Evolutionary conservation across 345 rosid species (phyloP).

Genomic region (Salix exigua): DNA sequence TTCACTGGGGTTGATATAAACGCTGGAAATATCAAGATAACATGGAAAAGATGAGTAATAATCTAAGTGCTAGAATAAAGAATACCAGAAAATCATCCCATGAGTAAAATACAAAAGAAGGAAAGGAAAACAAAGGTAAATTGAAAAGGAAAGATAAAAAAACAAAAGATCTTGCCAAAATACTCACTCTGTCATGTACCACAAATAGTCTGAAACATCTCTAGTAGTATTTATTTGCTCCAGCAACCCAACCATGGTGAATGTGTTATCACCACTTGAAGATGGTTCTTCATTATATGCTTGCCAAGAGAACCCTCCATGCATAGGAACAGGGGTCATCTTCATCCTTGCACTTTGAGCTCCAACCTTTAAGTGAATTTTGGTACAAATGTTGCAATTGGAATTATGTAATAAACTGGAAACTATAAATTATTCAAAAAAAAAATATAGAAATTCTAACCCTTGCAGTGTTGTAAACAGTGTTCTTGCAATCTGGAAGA

Average conservation of each 20-base stretch:
- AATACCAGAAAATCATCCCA: neutral
- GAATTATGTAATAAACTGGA: neutral
- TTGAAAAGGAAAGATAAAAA: neutral
- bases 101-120: neutral
- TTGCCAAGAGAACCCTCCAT: slow-evolving; percentile 92
- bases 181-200: slow-evolving; percentile 98
- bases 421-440: neutral
- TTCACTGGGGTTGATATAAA: slow-evolving; percentile 27
- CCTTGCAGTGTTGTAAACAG: slow-evolving; percentile 96
- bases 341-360: slow-evolving; percentile 83
- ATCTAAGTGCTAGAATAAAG: neutral
- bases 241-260: slow-evolving; percentile 78
- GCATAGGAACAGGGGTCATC: slow-evolving; percentile 74
- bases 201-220: slow-evolving; percentile 83
- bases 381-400: neutral
- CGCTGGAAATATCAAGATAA: slow-evolving; percentile 22
- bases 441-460: slow-evolving; percentile 31
- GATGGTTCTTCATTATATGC: slow-evolving; percentile 76
- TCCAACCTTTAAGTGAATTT: slow-evolving; percentile 54
- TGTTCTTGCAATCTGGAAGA: slow-evolving; percentile 98
- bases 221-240: slow-evolving; percentile 96
- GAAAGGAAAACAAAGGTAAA: neutral
- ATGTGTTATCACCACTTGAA: slow-evolving; percentile 57
- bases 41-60: neutral
- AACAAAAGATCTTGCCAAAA: neutral